Conservation (phyloP, 2,329 filamentous ascomycete species). For the Epichloe sibirici region DNA sequence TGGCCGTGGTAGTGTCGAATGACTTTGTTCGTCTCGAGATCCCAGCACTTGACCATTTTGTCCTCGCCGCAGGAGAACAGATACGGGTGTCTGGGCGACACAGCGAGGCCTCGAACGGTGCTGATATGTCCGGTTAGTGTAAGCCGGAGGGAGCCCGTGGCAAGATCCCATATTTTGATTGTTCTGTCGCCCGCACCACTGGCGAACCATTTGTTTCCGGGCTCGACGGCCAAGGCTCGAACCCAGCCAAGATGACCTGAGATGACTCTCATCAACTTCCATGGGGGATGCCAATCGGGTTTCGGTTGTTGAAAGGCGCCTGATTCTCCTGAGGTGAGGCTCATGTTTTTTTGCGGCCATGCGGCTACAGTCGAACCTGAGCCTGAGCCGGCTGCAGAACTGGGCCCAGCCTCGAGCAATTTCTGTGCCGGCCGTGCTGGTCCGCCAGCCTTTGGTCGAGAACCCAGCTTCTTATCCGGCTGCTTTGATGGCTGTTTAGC, state of each 20-base stretch:
- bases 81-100: conserved; percentile 89
- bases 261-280: conserved; percentile 97
- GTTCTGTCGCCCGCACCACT: conserved; percentile 90
- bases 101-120: conserved; percentile 80
- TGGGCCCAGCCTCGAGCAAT: conserved; percentile 24
- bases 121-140: conserved; percentile 92
- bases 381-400: neutral
- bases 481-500: conserved; percentile 56
- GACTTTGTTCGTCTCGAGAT: conserved; percentile 98
- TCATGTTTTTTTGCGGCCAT: conserved; percentile 16
- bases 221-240: conserved; percentile 76
- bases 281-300: conserved; percentile 97
- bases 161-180: conserved; percentile 98
- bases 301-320: conserved; percentile 36
- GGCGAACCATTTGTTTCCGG: conserved; percentile 95
- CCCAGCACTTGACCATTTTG: conserved; percentile 99
- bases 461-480: conserved; percentile 13
- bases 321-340: conserved; percentile 18
- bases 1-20: conserved; percentile 97
- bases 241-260: conserved; percentile 97
- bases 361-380: neutral
- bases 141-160: conserved; percentile 68
- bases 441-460: conserved; percentile 27
- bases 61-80: conserved; percentile 97
- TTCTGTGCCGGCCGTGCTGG: conserved; percentile 32